Conservation (phyloP, 306 rosid genomes). For the Acmispon strigosus region DNA sequence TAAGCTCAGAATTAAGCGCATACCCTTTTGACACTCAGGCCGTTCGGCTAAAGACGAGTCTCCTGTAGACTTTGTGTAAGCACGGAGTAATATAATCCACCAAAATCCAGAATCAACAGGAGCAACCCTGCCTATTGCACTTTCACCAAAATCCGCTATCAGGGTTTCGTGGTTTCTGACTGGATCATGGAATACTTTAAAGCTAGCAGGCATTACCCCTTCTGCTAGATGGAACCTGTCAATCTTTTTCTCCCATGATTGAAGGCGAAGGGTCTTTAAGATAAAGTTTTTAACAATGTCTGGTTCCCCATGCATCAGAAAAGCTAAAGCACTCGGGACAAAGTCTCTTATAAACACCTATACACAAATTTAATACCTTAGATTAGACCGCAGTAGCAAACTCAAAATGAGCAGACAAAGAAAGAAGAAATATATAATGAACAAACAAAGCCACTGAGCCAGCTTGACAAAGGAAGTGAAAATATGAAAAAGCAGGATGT, state of each 20-base stretch:
- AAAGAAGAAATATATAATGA: neutral
- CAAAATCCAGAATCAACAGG: slow-evolving; percentile 98
- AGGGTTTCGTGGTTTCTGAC: slow-evolving; percentile 61
- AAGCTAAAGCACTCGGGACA: slow-evolving; percentile 83
- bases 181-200: slow-evolving; percentile 82
- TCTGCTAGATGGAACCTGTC: slow-evolving; percentile 84
- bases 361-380: slow-evolving; percentile 16
- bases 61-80: slow-evolving; percentile 87
- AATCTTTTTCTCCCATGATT: slow-evolving; percentile 90
- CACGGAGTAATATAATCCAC: slow-evolving; percentile 95
- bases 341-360: slow-evolving; percentile 96
- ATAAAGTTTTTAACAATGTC: slow-evolving; percentile 73
- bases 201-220: slow-evolving; percentile 99
- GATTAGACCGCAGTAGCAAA: slow-evolving; percentile 2
- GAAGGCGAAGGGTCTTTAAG: slow-evolving; percentile 84
- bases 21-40: slow-evolving; percentile 95
- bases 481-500: neutral
- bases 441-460: neutral
- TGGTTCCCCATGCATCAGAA: slow-evolving; percentile 78
- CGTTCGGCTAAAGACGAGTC: slow-evolving; percentile 75
- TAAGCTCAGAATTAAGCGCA: slow-evolving; percentile 80
- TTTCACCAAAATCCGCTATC: slow-evolving; percentile 90
- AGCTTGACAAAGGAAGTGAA: neutral
- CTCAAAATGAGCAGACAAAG: slow-evolving; percentile 4
- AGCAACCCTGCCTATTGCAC: slow-evolving; percentile 98